Evolutionary conservation across 345 rosid genomes (phyloP), one percentile per base, ranked within the genome.

Genomic region (Brassica carinata): DNA sequence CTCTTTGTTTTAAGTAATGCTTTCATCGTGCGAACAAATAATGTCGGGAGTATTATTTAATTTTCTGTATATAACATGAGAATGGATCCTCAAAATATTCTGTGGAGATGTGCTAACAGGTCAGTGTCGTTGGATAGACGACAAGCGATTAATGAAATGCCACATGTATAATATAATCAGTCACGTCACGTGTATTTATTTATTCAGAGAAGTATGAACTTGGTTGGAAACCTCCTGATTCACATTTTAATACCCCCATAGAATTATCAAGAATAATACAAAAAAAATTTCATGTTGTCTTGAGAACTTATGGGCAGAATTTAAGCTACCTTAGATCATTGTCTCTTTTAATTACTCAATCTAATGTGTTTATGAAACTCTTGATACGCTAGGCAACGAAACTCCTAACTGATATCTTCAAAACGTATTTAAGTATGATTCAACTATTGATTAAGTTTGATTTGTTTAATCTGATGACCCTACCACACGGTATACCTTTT

Each of bases 21-120:
- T 69, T 69, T 80, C 72, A 65, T 75, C 80, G 83, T 64, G 80
- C 64, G 79, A 75, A 80, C 79, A 62, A 29, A 74, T 55, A 70
- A 5, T 75, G 83, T 81, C 79, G 79, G 76, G 65, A 30, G 38
- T 23, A 51, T 23, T 23, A 23, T 23, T 23, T 51, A 48, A 4
- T 19, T 33, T 58, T 58, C 17, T 11, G 66, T 27, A 27, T 27
- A 27, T 8, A 62, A 7, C 0, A 10, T 53, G 8, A 62, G 55
- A 33, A 3, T 69, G 59, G 79, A 80, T 74, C 67, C 30, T 64
- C 34, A 7, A 14, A 73, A 34, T 66, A 80, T 75, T 17, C 3
- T 74, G 15, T 69, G 67, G 70, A 66, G 71, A 45, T 80, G 57
- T 36, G 51, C 17, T 64, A 55, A 80, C 76, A 66, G n/a, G 65